A percentile compares a stretch with the other conserved stretches of the same genome.
These are phyloP conservation scores for Cicer chorassanicum DNA, from an alignment of 306 rosid species.

Conservation along the genomic window DNA sequence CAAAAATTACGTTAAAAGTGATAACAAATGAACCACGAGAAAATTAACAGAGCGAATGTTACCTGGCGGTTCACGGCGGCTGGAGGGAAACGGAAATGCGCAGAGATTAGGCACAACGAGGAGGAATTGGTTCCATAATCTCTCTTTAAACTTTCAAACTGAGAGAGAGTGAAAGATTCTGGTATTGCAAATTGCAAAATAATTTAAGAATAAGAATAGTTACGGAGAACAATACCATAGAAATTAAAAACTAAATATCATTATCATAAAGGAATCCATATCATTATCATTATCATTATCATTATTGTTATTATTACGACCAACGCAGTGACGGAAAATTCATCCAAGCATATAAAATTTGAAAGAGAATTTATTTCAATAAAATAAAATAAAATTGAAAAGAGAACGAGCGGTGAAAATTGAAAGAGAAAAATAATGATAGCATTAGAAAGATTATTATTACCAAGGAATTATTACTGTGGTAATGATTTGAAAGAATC, in stretches of 20 bases:
- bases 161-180: not conserved
- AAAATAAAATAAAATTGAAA: not conserved
- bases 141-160: not conserved
- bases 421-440: not conserved
- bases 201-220: not conserved
- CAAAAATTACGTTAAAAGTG: not conserved
- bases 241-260: not conserved
- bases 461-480: not conserved
- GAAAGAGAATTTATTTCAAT: not conserved
- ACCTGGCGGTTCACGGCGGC: slow-evolving; percentile 4
- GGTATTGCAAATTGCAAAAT: not conserved
- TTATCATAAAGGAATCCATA: not conserved
- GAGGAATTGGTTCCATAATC: not conserved
- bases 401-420: not conserved
- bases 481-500: not conserved
- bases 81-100: not conserved
- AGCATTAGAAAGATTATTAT: not conserved
- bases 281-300: not conserved
- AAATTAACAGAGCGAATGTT: not conserved
- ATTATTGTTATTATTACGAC: not conserved
- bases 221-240: not conserved
- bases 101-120: not conserved
- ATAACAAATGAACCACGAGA: not conserved
- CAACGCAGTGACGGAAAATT: not conserved
- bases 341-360: not conserved